Base-by-base conservation (phyloP, 495 filamentous ascomycete genomes). In the Friedmanniomyces endolithicus region DNA sequence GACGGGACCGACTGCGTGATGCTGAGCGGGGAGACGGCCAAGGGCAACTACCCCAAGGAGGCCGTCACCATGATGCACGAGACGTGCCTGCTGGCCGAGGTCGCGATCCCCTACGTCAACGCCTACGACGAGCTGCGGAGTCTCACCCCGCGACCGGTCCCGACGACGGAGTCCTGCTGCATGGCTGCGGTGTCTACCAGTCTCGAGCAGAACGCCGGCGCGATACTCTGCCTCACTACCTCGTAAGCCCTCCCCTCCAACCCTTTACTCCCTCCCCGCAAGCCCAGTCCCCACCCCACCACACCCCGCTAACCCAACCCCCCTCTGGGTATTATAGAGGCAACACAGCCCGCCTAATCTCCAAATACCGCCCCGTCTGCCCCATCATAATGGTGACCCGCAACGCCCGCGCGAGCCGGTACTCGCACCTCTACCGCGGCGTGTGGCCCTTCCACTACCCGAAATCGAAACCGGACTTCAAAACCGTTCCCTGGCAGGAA, bases 1-100 rank as follows among this genome's bases (percentile, higher is more conserved):
- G 92, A 98, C 64, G 92, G 92, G 65, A 89, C 90, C 39, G 92
- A 98, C 76, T 98, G 92, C 76, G 92, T 98, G 72, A 98, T 98
- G 92, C 78, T 98, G 75, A 95, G 90, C 47, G 92, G 92, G 57
- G 92, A 98, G 78, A 98, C 92, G 29, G 94, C 92, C 69, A 98
- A 98, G 80, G 92, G 92, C 65, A 83, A 77, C 70, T 98, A 98
- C 73, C 92, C 92, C 40, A 75, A 77, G 51, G 88, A 95, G 74
- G 86, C 92, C 48, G 90, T 98, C 49, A 82, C 77, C 33, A 94
- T 96, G 84, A 98, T 98, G 92, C 85, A 86, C 77, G 87, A 95
- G 75, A 89, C 94, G 45, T 96, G 92, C 71, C 73, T 95, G 68
- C 79, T 94, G 67, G 94, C 92, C 53, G 92, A 98, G 77, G 87